Percentiles rank a stretch among this genome's conserved stretches.
These are phyloP conservation scores for Trypanosoma rangeli DNA, from an alignment of 208 protist species.

Conservation along the genomic window DNA sequence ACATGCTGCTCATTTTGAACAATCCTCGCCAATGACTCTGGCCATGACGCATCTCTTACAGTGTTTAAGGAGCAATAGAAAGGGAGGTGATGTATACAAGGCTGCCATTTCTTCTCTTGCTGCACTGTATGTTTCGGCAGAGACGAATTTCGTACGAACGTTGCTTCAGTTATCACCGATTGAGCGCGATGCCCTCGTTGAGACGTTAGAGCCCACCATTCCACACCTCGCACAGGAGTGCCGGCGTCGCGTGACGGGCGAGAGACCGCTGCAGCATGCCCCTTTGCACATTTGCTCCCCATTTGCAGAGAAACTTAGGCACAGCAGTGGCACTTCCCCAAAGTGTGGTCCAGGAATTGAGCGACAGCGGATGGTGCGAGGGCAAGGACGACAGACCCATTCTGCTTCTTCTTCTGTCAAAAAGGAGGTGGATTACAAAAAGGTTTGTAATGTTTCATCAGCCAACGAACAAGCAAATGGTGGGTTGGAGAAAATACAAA, in stretches of 20 bases:
- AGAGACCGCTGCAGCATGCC: constrained; percentile 16
- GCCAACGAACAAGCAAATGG: background rate
- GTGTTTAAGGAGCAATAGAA: constrained; percentile 10
- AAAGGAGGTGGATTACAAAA: background rate
- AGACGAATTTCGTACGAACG: constrained; percentile 6
- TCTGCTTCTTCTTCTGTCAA: background rate
- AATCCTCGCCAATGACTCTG: constrained; percentile 21
- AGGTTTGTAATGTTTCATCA: background rate
- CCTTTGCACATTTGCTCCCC: background rate
- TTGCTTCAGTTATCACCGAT: constrained; percentile 18
- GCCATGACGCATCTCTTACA: constrained; percentile 16
- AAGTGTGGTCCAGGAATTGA: background rate
- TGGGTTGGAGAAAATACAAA: background rate
- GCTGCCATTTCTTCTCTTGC: constrained; percentile 17
- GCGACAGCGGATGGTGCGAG: background rate
- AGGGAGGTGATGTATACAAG: constrained; percentile 11
- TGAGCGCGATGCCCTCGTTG: constrained; percentile 15
- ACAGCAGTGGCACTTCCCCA: background rate
- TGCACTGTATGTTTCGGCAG: constrained; percentile 10
- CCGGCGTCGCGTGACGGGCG: constrained; percentile 6
- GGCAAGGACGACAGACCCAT: background rate
- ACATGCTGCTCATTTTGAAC: constrained; percentile 25
- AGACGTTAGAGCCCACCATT: constrained; percentile 15
- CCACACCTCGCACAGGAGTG: constrained; percentile 29
- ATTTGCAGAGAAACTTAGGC: constrained; percentile 9